These are phyloP conservation scores for Gossypium davidsonii DNA, from an alignment of 441 rosid species.

Conservation along the genomic window DNA sequence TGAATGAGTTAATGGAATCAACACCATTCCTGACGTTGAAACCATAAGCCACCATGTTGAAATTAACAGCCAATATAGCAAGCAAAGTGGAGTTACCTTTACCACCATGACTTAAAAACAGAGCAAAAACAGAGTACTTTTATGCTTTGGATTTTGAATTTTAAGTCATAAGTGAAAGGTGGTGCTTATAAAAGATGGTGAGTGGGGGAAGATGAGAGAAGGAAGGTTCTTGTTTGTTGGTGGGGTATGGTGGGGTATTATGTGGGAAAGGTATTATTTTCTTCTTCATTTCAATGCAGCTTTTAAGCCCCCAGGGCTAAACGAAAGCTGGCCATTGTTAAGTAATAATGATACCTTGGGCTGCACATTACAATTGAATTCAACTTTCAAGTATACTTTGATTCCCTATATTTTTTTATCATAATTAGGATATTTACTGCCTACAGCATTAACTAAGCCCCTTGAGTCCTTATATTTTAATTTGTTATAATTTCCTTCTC, in stretches of 20 bases:
- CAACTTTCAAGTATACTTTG: too few species aligned
- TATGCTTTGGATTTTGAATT: background rate
- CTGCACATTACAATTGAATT: too few species aligned
- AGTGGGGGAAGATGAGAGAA: background rate
- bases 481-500: too few species aligned
- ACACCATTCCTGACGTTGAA: constrained; percentile 11
- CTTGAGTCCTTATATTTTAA: too few species aligned
- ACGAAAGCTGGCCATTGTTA: background rate
- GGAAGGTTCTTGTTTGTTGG: background rate
- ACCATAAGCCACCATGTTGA: constrained; percentile 20
- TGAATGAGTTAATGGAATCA: too few species aligned
- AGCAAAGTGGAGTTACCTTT: constrained; percentile 30
- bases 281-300: background rate
- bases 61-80: constrained; percentile 27
- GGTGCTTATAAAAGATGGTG: background rate
- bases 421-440: too few species aligned
- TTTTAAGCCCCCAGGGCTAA: background rate
- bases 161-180: background rate
- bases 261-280: background rate
- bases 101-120: background rate
- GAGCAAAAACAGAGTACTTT: background rate
- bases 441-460: too few species aligned
- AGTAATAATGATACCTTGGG: too few species aligned
- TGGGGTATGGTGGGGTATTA: background rate
- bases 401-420: too few species aligned